Evolutionary conservation across 306 rosid species (phyloP).

Genomic region (Corylus americana): DNA sequence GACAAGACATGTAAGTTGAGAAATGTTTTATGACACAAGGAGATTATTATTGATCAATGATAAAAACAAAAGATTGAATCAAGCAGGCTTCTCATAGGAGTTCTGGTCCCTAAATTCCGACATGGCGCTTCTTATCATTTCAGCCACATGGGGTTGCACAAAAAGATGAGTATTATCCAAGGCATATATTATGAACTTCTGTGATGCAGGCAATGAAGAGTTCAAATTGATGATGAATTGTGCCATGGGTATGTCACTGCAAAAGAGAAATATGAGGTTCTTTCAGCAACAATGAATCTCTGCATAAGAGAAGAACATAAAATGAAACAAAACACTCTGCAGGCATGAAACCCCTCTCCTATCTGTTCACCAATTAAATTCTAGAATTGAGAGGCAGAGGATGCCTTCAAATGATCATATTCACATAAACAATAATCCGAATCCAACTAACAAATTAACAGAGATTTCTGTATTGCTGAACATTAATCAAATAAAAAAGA

Average conservation of each 20-base stretch:
- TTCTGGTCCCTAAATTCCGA: conserved; percentile 85
- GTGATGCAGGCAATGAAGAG: conserved; percentile 65
- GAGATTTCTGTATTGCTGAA: neutral
- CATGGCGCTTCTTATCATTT: conserved; percentile 74
- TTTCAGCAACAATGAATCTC: conserved; percentile 10
- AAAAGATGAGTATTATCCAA: conserved; percentile 82
- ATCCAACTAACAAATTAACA: neutral
- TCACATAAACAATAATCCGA: neutral
- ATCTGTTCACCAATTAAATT: neutral
- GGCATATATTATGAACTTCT: conserved; percentile 72
- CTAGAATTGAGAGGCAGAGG: neutral
- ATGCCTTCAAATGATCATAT: neutral
- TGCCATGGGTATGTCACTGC: conserved; percentile 96
- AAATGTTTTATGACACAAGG: neutral
- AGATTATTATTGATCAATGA: neutral
- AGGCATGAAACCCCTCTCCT: neutral
- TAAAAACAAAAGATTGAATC: conserved; percentile 20
- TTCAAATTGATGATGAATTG: conserved; percentile 85
- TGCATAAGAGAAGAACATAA: neutral
- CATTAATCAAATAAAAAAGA: neutral
- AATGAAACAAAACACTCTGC: neutral
- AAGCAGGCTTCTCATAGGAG: conserved; percentile 80
- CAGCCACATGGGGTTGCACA: conserved; percentile 80
- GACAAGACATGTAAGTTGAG: neutral
- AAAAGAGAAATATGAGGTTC: conserved; percentile 15